These are phyloP conservation scores for Ogataea polymorpha DNA, from an alignment of 805 yeast species.

Conservation along the genomic window DNA sequence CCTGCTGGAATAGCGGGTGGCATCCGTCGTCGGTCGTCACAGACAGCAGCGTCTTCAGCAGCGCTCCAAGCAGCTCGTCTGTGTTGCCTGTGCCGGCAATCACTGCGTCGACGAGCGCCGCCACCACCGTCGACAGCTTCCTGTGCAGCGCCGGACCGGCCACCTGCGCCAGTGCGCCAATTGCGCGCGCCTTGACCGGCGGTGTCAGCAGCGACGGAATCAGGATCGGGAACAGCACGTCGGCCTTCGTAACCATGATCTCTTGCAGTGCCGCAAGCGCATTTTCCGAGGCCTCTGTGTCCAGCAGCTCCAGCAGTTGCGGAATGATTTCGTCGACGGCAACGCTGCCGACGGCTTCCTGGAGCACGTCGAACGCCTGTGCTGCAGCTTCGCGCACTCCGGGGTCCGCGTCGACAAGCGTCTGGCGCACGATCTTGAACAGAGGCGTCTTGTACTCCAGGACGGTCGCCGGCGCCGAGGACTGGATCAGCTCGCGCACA, in stretches of 20 bases:
- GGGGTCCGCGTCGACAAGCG: conserved; percentile 71
- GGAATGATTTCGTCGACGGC: conserved; percentile 92
- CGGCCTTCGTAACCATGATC: conserved; percentile 86
- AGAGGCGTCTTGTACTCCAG: conserved; percentile 63
- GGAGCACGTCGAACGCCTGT: conserved; percentile 82
- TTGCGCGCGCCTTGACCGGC: conserved; percentile 87
- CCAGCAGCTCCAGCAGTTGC: conserved; percentile 67
- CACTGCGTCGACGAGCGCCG: conserved; percentile 63
- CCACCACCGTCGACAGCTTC: conserved; percentile 70
- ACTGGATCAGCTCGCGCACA: conserved; percentile 74
- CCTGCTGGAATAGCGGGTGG: conserved; percentile 80
- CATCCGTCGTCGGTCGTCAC: conserved; percentile 75
- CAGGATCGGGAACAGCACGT: conserved; percentile 88
- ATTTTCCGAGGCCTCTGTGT: conserved; percentile 51
- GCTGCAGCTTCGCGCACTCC: conserved; percentile 91
- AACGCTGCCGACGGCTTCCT: conserved; percentile 72
- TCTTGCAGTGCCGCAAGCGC: conserved; percentile 89
- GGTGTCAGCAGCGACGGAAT: conserved; percentile 79
- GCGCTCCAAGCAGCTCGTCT: conserved; percentile 46
- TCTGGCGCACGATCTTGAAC: conserved; percentile 70
- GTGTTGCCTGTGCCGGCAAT: conserved; percentile 36
- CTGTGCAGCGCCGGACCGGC: conserved; percentile 81
- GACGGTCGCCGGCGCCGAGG: conserved; percentile 62
- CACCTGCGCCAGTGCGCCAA: conserved; percentile 83
- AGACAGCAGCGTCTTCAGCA: conserved; percentile 69